Evolutionary conservation across 1,139 yeast species (phyloP).

Genomic region (Diutina siamensis): DNA sequence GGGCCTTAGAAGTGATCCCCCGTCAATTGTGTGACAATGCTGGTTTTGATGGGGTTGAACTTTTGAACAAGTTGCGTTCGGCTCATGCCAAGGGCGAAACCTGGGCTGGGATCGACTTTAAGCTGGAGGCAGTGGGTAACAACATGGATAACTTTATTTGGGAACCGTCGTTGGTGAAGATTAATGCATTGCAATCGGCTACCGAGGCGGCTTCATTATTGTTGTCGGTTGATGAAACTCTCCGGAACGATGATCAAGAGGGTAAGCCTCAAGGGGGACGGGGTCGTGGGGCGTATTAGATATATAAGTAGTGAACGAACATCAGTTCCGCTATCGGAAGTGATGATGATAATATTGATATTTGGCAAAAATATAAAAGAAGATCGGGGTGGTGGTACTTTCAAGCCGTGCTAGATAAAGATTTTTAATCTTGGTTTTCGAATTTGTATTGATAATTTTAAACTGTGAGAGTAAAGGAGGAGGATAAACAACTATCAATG

Average conservation of each 20-base stretch:
- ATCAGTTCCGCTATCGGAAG: too few species aligned
- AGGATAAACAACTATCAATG: too few species aligned
- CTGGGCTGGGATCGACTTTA: slow-evolving; percentile 91
- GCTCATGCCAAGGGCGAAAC: slow-evolving; percentile 87
- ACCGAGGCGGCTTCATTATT: slow-evolving; percentile 95
- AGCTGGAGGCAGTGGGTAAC: slow-evolving; percentile 70
- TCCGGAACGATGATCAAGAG: slow-evolving; percentile 26
- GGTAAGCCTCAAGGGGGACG: slow-evolving; percentile 10
- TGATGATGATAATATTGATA: too few species aligned
- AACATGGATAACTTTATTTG: slow-evolving; percentile 83
- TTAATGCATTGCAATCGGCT: slow-evolving; percentile 89
- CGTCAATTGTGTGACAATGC: slow-evolving; percentile 97
- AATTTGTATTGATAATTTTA: too few species aligned
- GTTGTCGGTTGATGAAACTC: slow-evolving; percentile 91
- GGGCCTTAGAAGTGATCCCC: slow-evolving; percentile 91
- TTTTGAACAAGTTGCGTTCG: slow-evolving; percentile 81
- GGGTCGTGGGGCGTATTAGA: slow-evolving; percentile 11
- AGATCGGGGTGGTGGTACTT: too few species aligned
- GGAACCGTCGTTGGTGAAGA: slow-evolving; percentile 95
- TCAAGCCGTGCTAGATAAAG: too few species aligned
- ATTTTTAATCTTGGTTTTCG: too few species aligned
- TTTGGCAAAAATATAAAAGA: too few species aligned
- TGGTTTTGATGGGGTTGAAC: slow-evolving; percentile 91
- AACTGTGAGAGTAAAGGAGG: too few species aligned
- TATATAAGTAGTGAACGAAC: too few species aligned